Base-by-base conservation (phyloP, 805 yeast species). In the Ogataea degrootiae region DNA sequence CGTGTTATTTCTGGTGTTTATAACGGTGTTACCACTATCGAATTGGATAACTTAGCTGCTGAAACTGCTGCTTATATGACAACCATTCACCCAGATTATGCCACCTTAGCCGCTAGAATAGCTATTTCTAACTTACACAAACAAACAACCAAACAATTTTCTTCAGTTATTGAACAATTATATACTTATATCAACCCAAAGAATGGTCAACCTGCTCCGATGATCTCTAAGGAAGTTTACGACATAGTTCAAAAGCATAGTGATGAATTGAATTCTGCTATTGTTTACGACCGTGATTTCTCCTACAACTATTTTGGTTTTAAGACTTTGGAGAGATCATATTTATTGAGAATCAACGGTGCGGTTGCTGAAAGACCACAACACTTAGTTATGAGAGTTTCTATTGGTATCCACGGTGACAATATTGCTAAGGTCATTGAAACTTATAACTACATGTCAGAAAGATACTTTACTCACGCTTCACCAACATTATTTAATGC, bases 1-100 rank as follows among this genome's bases (percentile, higher is more conserved):
- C 80, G 96, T 64, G 95, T 92, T 59, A 91, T 90, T 53, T 80
- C 94, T 14, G 99, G 99, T 66, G 97, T 94, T 47, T 94, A 92
- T 68, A 95, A 89, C 62, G 98, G 98, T 61, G 99, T 94, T 45
- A 90, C 92, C 61, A 94, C 98, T 46, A 79, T 85, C 51, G 97
- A 94, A 67, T 72, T 86, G 50, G 90, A 83, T 58, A 82, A 83
- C 60, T 68, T 85, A 44, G 70, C 98, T 42, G 97, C 98, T 39
- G 99, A 94, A 70, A 90, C 97, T 35, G 96, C 97, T 48, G 98
- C 98, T 39, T 87, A 85, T 64, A 88, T 94, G 97, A 90, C 97
- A 49, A 92, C 98, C 12, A 80, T 87, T 53, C 98, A 92, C 68
- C 98, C 98, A n/a, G 98, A 94, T 71, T 91, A 92, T 61, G 97